phyloP scores from a whole-genome alignment of 768 basidiomycete genomes.

The Suillus occidentalis region DNA sequence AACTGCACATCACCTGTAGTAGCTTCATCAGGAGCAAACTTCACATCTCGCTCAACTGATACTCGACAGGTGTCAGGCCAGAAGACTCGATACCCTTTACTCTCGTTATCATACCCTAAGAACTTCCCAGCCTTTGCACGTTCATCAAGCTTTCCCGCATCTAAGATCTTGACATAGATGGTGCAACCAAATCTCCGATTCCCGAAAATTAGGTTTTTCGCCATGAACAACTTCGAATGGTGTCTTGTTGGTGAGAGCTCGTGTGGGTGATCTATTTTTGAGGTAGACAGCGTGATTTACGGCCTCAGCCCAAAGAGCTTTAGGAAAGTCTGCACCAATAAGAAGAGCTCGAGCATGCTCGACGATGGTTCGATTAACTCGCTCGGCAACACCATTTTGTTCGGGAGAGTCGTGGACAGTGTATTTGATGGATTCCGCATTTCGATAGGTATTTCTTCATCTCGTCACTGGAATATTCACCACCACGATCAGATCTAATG shows the following conservation, averaged over 20 bases:
- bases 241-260: too few species aligned
- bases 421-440: slow-evolving; percentile 21
- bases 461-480: slow-evolving; percentile 24
- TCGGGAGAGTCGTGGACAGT: slow-evolving; percentile 26
- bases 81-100: slow-evolving; percentile 19
- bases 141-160: slow-evolving; percentile 14
- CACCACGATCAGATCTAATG: slow-evolving; percentile 25
- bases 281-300: too few species aligned
- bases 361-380: slow-evolving; percentile 19
- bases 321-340: too few species aligned
- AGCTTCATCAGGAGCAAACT: slow-evolving; percentile 8
- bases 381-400: slow-evolving; percentile 28
- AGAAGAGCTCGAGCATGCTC: too few species aligned
- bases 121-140: slow-evolving; percentile 12
- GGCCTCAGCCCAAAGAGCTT: too few species aligned
- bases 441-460: slow-evolving; percentile 16
- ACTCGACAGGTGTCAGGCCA: slow-evolving; percentile 18
- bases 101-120: slow-evolving; percentile 15
- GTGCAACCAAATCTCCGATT: slow-evolving; percentile 25
- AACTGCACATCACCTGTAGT: slow-evolving; percentile 11
- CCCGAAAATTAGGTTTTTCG: slow-evolving; percentile 27
- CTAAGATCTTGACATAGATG: slow-evolving; percentile 7
- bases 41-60: slow-evolving; percentile 17
- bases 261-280: too few species aligned
- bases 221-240: slow-evolving; percentile 20